Base-by-base conservation (phyloP, 345 rosid species). In the Lepidium didymum region DNA sequence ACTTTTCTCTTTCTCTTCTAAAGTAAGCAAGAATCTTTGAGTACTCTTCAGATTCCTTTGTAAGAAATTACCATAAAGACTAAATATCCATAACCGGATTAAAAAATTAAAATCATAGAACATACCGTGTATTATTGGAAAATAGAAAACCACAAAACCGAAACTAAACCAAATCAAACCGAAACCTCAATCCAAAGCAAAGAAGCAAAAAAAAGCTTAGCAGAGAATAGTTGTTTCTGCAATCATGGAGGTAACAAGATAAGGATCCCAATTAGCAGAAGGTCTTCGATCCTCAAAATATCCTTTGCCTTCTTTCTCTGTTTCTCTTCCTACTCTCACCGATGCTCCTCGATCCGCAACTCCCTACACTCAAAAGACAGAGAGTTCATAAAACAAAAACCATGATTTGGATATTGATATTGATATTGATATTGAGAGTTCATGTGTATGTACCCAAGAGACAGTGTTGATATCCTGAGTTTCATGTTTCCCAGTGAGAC, bases 401-500 rank as follows among this genome's bases (percentile, higher is more conserved):
- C 33, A 31, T 29, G 33, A 29, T 29, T 6, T 29, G 7, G 33
- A 29, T 6, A 5, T 6, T 29, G 33, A 29, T 27, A 4, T 14
- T n/a, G 9, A 50, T n/a, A n/a, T n/a, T n/a, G n/a, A n/a, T n/a
- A n/a, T 38, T 29, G 7, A 6, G 9, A 12, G 63, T 8, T 14
- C 70, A 33, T 73, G 27, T 0, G n/a, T 38, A 25, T 12, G 8
- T 86, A 94, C 99, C 99, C 99, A 94, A 49, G 99, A 80, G 81
- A 93, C 87, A 19, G 78, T 64, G 81, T 88, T 34, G 31, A 90
- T 93, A 81, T 70, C 85, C 55, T 97, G 95, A 19, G 99, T 94
- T 70, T 94, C 97, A 49, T 94, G 96, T 74, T 90, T 86, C 72
- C 97, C 99, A 0, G 95, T 94, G 80, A 94, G 70, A 77, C 95